Base-by-base conservation (phyloP, 768 basidiomycete species). In the Mycena venus region DNA sequence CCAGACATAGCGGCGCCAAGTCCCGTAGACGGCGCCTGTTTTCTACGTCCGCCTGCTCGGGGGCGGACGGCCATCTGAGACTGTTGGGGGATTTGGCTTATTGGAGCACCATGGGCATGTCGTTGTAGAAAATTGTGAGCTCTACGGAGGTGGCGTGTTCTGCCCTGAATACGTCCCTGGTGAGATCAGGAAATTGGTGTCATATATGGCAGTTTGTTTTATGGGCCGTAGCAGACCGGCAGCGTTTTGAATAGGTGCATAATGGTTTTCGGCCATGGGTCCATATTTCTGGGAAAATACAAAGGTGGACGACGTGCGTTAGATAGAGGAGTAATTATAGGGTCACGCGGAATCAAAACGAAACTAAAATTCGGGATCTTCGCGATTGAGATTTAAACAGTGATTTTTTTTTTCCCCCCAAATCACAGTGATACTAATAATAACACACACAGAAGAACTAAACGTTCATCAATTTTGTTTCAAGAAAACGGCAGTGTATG, bases 401-500 rank as follows among this genome's bases (percentile, higher is more conserved):
- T 38, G 36, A 38, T 10, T 38, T 38, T 38, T 38, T 38, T 14
- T 38, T 38, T 38, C 14, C 36, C 14, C 14, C 14, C 36, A 9
- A n/a, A n/a, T n/a, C 9, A 38, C n/a, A n/a, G n/a, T n/a, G n/a
- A 38, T 3, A 14, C 36, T n/a, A n/a, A n/a, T 38, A 14, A 38
- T 14, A 56, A 56, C 14, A 56, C 7, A 19, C 14, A 56, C 53
- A 56, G n/a, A 32, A 58, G 29, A n/a, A 7, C 8, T 25, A 29
- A 6, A 38, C 10, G 55, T 55, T 23, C 15, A 42, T 76, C 51
- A 78, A 32, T 73, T 70, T 67, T 86, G 83, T 53, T 83, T 77
- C 62, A 86, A 65, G 78, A 86, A 86, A 3, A 84, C 72, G 29
- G 85, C 85, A 0, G 84, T 85, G 72, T 85, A 84, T 12, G 83